Percentiles rank a stretch among this genome's conserved stretches.
Conservation (phyloP, 2,329 filamentous ascomycete genomes). For the Cyphellophora europaea region DNA sequence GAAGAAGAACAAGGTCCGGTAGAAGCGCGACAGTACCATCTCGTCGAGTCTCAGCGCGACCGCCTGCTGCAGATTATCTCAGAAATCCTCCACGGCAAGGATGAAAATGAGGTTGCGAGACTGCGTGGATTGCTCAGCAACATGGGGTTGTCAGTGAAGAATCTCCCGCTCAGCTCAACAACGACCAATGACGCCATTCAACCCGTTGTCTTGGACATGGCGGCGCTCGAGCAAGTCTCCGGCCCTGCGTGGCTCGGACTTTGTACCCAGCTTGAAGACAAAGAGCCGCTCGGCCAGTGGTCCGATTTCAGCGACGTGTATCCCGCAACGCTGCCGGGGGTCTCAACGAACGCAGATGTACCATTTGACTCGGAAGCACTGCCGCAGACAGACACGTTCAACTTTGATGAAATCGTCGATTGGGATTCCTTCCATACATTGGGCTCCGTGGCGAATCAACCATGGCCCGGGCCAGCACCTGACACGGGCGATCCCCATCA, state of each 20-base stretch:
- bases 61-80: not conserved
- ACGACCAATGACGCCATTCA: not conserved
- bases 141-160: not conserved
- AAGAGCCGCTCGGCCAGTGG: not conserved
- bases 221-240: not conserved
- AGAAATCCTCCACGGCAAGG: constrained; percentile 1
- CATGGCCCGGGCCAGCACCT: constrained; percentile 1
- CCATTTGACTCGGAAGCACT: constrained; percentile 1
- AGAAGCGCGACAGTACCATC: constrained; percentile 1
- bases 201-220: not conserved
- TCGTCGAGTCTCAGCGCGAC: constrained; percentile 1
- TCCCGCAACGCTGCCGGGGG: not conserved
- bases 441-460: constrained; percentile 1
- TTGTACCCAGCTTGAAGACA: not conserved
- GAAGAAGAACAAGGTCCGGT: not conserved
- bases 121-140: constrained; percentile 1
- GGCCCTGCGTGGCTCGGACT: constrained; percentile 1
- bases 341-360: not conserved
- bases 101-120: constrained; percentile 1
- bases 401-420: not conserved
- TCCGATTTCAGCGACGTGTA: constrained; percentile 1
- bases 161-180: constrained; percentile 1
- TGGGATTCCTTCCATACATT: not conserved
- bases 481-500: constrained; percentile 1
- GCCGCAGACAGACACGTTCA: not conserved